Conservation (phyloP, 2,329 filamentous ascomycete genomes). For the Dendrostoma leiphaemia region DNA sequence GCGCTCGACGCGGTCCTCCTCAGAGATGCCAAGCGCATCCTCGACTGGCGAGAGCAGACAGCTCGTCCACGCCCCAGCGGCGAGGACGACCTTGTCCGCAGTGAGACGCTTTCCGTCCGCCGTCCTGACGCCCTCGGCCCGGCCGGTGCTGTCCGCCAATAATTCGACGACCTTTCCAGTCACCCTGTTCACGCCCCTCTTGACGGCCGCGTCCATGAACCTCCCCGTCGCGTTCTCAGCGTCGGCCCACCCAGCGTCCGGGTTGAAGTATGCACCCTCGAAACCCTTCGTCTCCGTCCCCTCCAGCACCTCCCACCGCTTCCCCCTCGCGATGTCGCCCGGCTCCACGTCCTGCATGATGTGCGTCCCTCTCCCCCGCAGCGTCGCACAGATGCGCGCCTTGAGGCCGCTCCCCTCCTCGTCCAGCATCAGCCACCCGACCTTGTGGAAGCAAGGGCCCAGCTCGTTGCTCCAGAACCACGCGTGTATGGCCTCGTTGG, state of each 20-base stretch:
- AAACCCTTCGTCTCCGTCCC: background rate
- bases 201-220: background rate
- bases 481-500: constrained; percentile 12
- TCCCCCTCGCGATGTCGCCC: background rate
- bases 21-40: background rate
- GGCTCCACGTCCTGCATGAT: background rate
- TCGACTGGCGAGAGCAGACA: background rate
- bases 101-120: background rate
- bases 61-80: constrained; percentile 7
- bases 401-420: constrained; percentile 4
- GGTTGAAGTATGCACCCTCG: background rate
- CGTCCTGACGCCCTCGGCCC: constrained; percentile 2
- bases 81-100: constrained; percentile 6
- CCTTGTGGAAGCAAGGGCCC: constrained; percentile 10
- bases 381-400: background rate
- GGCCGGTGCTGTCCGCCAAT: background rate
- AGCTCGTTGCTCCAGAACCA: constrained; percentile 14
- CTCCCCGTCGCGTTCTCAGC: background rate
- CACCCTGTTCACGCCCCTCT: background rate
- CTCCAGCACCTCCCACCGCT: background rate
- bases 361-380: constrained; percentile 5
- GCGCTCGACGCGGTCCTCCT: constrained; percentile 5
- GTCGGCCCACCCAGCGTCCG: background rate
- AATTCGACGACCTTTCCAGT: background rate
- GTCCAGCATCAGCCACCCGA: constrained; percentile 10